Evolutionary conservation across 495 filamentous ascomycete species (phyloP), one percentile per base, ranked within the genome.

Genomic region (Aspergillus funiculosus): DNA sequence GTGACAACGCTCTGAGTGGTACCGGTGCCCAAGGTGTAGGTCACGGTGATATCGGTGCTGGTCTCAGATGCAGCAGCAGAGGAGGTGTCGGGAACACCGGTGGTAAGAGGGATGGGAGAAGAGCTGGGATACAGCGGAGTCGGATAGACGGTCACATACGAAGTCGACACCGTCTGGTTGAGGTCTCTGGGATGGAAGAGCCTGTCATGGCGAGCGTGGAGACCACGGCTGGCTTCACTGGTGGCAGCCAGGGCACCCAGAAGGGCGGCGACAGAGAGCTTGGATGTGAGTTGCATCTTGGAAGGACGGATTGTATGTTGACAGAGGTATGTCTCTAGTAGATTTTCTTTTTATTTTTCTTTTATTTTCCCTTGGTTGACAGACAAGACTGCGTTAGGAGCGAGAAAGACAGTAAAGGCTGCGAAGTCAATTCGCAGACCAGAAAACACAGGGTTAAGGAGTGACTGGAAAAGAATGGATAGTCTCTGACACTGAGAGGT

Each of bases 21-120:
- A 40, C 78, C 78, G 35, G 66, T 56, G 39, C 72, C 73, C 29
- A 75, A 75, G 17, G 73, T 80, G 75, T 81, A 92, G 22, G 72
- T 76, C 13, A 84, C 55, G 44, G 68, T 75, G 42, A 76, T 63
- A 56, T 77, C 77, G 2, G 25, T 15, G 28, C 37, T 10, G 27
- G 45, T 26, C 19, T 43, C 40, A 34, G 40, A 21, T 1, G 17
- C 20, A 34, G 40, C 28, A 11, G 7, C 40, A 32, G 25, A 5
- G 2, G 31, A 15, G 15, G 4, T 13, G 4, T 15, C 31, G 18
- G 31, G 31, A 11, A 35, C 31, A 17, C 31, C 31, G 31, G 31
- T 35, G 15, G 31, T 15, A 7, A 35, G 31, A 11, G 31, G 31
- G 31, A 19, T 43, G 11, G 39, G 41, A 24, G 52, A 21, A 30